Evolutionary conservation across 176 grass and related monocot genomes (phyloP).

Genomic region (Phoenix roebelenii): DNA sequence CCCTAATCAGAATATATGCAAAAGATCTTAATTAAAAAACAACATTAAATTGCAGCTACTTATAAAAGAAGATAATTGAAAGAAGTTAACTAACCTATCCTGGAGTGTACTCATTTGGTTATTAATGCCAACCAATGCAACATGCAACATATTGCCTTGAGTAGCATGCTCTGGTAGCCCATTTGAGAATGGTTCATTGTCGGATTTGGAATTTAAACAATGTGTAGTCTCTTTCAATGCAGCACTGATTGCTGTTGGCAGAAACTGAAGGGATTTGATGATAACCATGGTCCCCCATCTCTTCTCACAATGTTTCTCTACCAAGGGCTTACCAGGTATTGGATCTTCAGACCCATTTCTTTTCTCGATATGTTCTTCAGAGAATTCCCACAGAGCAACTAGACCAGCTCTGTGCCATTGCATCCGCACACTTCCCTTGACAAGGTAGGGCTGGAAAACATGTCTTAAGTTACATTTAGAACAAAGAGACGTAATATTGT

Average conservation of each 20-base stretch:
- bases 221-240: slow-evolving; percentile 68
- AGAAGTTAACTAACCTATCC: slow-evolving; percentile 52
- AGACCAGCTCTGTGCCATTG: slow-evolving; percentile 90
- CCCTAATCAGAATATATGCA: too few relatives aligned
- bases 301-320: slow-evolving; percentile 52
- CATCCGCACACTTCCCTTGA: slow-evolving; percentile 77
- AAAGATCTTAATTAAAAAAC: too few relatives aligned
- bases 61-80: too few relatives aligned
- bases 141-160: slow-evolving; percentile 83
- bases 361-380: slow-evolving; percentile 73
- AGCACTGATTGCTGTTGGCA: slow-evolving; percentile 62
- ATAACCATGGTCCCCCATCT: slow-evolving; percentile 90
- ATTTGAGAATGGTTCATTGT: slow-evolving; percentile 26
- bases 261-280: slow-evolving; percentile 88
- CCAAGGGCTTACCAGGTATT: slow-evolving; percentile 23
- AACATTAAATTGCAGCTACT: too few relatives aligned
- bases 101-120: slow-evolving; percentile 98
- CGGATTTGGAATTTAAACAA: slow-evolving; percentile 21
- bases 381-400: slow-evolving; percentile 91
- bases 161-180: slow-evolving; percentile 27
- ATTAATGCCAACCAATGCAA: slow-evolving; percentile 96
- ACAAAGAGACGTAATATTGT: too few relatives aligned
- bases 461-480: background rate
- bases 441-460: slow-evolving; percentile 67
- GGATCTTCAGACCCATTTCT: slow-evolving; percentile 33